Evolutionary conservation across 257 asterid genomes (phyloP).

Genomic region (Capsicum chinense): DNA sequence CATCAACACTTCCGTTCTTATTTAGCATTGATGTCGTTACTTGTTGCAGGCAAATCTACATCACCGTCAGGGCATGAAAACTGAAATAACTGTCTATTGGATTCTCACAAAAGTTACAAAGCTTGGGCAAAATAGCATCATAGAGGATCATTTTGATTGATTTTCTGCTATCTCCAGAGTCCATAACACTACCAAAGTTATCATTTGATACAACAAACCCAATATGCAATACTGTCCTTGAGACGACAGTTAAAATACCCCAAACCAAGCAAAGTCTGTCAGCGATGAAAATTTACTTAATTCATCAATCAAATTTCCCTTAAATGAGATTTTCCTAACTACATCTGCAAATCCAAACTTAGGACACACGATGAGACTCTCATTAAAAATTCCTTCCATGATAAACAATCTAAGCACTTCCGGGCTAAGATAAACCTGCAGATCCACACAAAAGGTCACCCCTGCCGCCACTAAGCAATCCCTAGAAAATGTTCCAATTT

Average conservation of each 20-base stretch:
- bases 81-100: slow-evolving; percentile 88
- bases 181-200: too few species aligned
- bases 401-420: neutral
- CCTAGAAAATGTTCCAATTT: too few species aligned
- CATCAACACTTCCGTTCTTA: too few species aligned
- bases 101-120: slow-evolving; percentile 77
- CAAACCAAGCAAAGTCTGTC: slow-evolving; percentile 86
- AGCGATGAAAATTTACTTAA: slow-evolving; percentile 60
- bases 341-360: slow-evolving; percentile 44
- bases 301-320: slow-evolving; percentile 62
- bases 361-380: slow-evolving; percentile 44
- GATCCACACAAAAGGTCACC: too few species aligned
- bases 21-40: slow-evolving; percentile 41
- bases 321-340: slow-evolving; percentile 50
- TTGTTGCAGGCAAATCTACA: slow-evolving; percentile 97
- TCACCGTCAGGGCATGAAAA: slow-evolving; percentile 87
- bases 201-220: too few species aligned
- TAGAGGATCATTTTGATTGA: slow-evolving; percentile 67
- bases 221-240: too few species aligned
- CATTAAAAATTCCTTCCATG: slow-evolving; percentile 68
- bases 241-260: slow-evolving; percentile 23
- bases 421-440: too few species aligned
- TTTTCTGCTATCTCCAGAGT: slow-evolving; percentile 24
- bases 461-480: too few species aligned
- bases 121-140: slow-evolving; percentile 89